Evolutionary conservation across 2,329 filamentous ascomycete species (phyloP), one percentile per base, ranked within the genome.

Genomic region (Pezizomycotina sp.): DNA sequence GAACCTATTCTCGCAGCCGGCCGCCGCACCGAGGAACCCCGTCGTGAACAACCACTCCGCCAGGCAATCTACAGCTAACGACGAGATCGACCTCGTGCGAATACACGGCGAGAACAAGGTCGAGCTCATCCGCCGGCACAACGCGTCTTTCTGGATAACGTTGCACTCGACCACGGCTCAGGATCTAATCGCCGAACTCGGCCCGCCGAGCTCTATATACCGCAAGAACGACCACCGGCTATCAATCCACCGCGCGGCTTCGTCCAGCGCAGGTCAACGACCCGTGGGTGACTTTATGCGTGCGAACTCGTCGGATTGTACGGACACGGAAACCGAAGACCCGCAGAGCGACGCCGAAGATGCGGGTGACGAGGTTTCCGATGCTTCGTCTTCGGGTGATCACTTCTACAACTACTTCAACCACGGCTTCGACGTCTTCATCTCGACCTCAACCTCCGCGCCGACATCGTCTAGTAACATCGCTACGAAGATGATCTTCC

Each of bases 391-490:
- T 3, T 69, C 73, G 1, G 68, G 72, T 3, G 81, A 91, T 54
- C 83, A 76, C 47, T 98, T 95, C 55, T 93, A 89, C 59, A 95
- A 95, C 56, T 98, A 98, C 56, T 98, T 93, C 54, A 77, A 86
- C 47, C 75, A 92, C 45, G 89, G 89, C 2, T 91, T 98, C 53
- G 89, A 98, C 56, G 69, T 93, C 6, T 66, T 95, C 4, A 69
- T 98, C n/a, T 92, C 86, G 1, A 72, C 74, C 19, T 77, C 80
- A 1, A 71, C 70, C 0, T 55, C 65, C 4, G 64, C 76, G 3
- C 79, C 77, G 0, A 69, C 69, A 14, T 57, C 68, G 1, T 72
- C 81, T 39, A 73, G 76, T 25, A 65, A 92, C 7, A 81, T 89
- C 1, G 84, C 79, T 4, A 89, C 80, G 1, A 95, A 95, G 55